phyloP scores from a whole-genome alignment of 164 flowering plant species.

The Annona squamosa region DNA sequence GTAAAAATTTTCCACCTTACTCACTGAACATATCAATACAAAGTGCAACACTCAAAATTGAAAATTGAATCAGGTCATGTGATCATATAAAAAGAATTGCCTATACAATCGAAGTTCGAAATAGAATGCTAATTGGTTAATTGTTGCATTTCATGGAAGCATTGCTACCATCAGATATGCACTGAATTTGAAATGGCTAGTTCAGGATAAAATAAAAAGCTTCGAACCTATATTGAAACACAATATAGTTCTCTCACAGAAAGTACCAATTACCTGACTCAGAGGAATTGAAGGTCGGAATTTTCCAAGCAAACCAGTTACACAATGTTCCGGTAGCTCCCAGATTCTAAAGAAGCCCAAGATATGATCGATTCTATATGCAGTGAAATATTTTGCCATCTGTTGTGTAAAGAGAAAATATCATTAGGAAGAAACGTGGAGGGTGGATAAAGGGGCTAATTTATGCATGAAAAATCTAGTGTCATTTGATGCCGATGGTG shows the following conservation, averaged over 20 bases:
- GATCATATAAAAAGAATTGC: background rate
- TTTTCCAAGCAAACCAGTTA: slow-evolving; percentile 84
- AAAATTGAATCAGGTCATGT: background rate
- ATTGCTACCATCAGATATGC: background rate
- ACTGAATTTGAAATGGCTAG: background rate
- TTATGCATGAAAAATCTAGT: background rate
- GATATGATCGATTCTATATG: slow-evolving; percentile 94
- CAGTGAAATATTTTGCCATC: slow-evolving; percentile 96
- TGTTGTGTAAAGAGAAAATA: slow-evolving; percentile 19
- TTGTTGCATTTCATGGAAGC: background rate
- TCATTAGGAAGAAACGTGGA: background rate
- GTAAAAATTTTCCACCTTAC: background rate
- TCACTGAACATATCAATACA: background rate
- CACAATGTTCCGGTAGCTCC: slow-evolving; percentile 96
- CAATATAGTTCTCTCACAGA: background rate
- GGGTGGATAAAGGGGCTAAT: background rate
- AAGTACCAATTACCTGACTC: slow-evolving; percentile 54
- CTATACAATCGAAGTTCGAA: no score
- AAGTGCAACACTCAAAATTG: background rate
- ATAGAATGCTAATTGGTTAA: no score
- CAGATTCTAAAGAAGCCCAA: slow-evolving; percentile 97
- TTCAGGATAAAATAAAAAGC: background rate
- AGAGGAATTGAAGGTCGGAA: slow-evolving; percentile 93
- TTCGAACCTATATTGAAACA: background rate
- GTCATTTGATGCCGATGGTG: background rate